Percentiles rank a stretch among this genome's conserved stretches.
Evolutionary conservation across 2,329 filamentous ascomycete genomes (phyloP).

Genomic region (Fusarium sp.): DNA sequence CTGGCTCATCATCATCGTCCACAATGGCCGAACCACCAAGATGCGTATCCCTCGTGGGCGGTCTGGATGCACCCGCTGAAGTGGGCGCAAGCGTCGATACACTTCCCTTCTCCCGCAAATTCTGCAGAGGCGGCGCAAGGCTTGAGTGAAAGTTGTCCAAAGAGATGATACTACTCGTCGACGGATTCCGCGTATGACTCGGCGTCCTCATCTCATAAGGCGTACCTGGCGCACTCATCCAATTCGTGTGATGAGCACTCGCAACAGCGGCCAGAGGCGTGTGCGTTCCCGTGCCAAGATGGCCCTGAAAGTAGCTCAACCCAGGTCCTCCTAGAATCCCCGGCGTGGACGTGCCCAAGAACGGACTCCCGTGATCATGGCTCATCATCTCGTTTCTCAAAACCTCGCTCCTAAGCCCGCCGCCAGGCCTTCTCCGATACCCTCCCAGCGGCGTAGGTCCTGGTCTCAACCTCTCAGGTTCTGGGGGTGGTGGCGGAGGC

Average conservation of each 20-base stretch:
- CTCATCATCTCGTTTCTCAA: conserved; percentile 49
- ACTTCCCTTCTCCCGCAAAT: conserved; percentile 69
- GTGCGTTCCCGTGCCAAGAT: conserved; percentile 80
- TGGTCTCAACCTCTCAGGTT: conserved; percentile 36
- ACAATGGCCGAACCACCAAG: conserved; percentile 53
- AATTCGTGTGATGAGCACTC: conserved; percentile 64
- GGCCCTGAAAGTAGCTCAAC: conserved; percentile 85
- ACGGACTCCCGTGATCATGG: conserved; percentile 65
- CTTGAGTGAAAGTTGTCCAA: conserved; percentile 54
- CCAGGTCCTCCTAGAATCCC: conserved; percentile 79
- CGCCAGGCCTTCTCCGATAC: conserved; percentile 44
- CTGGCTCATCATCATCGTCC: conserved; percentile 51
- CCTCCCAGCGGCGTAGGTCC: conserved; percentile 29
- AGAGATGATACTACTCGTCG: conserved; percentile 60
- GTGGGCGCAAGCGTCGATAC: conserved; percentile 72
- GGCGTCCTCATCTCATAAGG: conserved; percentile 28
- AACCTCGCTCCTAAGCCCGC: conserved; percentile 47
- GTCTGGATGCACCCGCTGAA: conserved; percentile 64
- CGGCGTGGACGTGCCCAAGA: conserved; percentile 69
- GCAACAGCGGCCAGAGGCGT: conserved; percentile 85
- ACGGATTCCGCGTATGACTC: conserved; percentile 57
- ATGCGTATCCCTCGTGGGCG: conserved; percentile 66
- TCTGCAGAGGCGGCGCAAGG: conserved; percentile 56
- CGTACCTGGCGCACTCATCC: conserved; percentile 47
- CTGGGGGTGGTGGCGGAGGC: conserved; percentile 28